Evolutionary conservation across 257 asterid genomes (phyloP).

Genomic region (Solanum bulbocastanum): DNA sequence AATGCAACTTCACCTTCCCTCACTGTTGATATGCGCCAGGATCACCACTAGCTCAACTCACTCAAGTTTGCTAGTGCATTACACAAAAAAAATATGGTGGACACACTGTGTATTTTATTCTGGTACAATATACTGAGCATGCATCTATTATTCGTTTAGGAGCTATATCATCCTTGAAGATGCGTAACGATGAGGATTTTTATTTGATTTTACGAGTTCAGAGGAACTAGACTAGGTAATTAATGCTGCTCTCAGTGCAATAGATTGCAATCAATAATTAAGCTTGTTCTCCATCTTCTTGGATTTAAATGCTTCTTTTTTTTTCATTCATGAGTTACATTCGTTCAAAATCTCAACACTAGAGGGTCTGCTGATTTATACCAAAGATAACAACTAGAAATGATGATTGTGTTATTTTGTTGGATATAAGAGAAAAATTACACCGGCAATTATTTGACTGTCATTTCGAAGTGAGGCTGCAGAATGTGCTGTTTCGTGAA

Average conservation of each 20-base stretch:
- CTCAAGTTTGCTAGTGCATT: neutral
- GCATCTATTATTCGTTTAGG: neutral
- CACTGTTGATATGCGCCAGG: neutral
- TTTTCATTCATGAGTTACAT: neutral
- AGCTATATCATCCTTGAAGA: neutral
- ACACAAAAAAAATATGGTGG: neutral
- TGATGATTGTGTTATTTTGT: neutral
- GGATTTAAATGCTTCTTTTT: neutral
- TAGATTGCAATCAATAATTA: neutral
- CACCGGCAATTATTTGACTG: neutral
- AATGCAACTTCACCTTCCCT: neutral
- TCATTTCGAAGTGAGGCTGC: neutral
- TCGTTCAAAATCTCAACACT: neutral
- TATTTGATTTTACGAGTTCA: neutral
- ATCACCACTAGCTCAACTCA: neutral
- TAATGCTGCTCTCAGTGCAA: neutral
- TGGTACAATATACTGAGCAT: neutral
- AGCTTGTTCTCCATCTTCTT: neutral
- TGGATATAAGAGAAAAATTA: neutral
- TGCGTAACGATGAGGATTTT: neutral
- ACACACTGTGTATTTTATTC: neutral
- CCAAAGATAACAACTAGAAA: neutral
- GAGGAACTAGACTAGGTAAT: neutral
- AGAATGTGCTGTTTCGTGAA: neutral
- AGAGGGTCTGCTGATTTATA: neutral